A percentile compares a stretch with the other conserved stretches of the same genome.
Evolutionary conservation across 352 stramenopile species (phyloP).

Genomic region (Phytophthora hybrid): DNA sequence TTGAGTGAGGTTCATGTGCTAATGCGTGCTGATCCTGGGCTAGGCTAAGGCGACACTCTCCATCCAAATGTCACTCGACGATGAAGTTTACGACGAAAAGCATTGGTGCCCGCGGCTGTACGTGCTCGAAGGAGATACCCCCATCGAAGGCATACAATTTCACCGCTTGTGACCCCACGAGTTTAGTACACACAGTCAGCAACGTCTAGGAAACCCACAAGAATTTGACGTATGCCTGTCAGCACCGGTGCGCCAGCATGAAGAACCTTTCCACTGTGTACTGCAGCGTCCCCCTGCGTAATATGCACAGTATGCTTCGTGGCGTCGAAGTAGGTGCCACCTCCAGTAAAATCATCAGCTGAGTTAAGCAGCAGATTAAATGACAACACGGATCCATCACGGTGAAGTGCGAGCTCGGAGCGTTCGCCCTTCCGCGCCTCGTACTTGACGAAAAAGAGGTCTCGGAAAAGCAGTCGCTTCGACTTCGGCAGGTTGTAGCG

Average conservation of each 20-base stretch:
- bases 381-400: conserved; percentile 95
- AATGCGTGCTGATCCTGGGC: conserved; percentile 40
- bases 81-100: conserved; percentile 77
- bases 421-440: conserved; percentile 68
- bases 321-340: conserved; percentile 94
- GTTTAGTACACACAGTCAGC: conserved; percentile 52
- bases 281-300: conserved; percentile 84
- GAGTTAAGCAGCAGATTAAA: conserved; percentile 94
- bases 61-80: conserved; percentile 75
- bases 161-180: conserved; percentile 57
- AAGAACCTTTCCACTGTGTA: conserved; percentile 94
- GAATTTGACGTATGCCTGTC: conserved; percentile 83
- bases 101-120: conserved; percentile 81
- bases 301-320: conserved; percentile 73
- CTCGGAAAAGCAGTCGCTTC: conserved; percentile 75
- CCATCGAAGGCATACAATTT: conserved; percentile 85
- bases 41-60: conserved; percentile 79
- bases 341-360: conserved; percentile 85
- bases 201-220: conserved; percentile 95
- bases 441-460: conserved; percentile 92
- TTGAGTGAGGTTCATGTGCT: conserved; percentile 13
- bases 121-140: conserved; percentile 73
- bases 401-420: conserved; percentile 88
- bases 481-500: conserved; percentile 52
- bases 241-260: conserved; percentile 92